These are phyloP conservation scores for Ogataea glucozyma DNA, from an alignment of 805 yeast species.

Conservation along the genomic window DNA sequence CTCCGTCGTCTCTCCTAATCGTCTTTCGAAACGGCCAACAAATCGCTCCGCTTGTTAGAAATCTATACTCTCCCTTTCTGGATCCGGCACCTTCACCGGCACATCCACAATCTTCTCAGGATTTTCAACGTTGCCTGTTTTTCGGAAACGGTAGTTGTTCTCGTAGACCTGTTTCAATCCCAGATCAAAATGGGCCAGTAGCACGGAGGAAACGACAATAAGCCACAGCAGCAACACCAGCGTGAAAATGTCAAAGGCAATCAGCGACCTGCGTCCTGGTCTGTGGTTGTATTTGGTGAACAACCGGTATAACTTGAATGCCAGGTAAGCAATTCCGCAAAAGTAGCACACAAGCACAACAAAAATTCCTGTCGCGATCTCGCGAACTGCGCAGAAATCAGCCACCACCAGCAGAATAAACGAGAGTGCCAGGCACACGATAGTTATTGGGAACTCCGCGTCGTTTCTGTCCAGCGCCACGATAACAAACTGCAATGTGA, in stretches of 20 bases:
- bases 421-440: constrained; percentile 28
- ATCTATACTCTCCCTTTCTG: constrained; percentile 2
- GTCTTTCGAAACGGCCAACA: too few relatives aligned
- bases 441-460: constrained; percentile 45
- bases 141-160: constrained; percentile 8
- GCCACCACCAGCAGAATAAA: constrained; percentile 38
- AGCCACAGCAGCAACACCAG: constrained; percentile 35
- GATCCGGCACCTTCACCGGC: neutral
- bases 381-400: constrained; percentile 41
- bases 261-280: constrained; percentile 44
- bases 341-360: constrained; percentile 31
- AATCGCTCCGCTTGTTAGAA: too few relatives aligned
- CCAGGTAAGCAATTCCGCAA: constrained; percentile 41
- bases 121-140: neutral
- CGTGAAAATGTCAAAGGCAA: constrained; percentile 43
- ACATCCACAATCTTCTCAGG: neutral
- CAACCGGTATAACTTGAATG: constrained; percentile 42
- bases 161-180: constrained; percentile 20
- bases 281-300: constrained; percentile 35
- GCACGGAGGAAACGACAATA: constrained; percentile 18
- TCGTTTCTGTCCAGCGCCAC: constrained; percentile 40
- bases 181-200: constrained; percentile 14
- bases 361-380: constrained; percentile 27
- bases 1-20: too few relatives aligned
- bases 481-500: constrained; percentile 46